These are phyloP conservation scores for Pseudogymnoascus sp. DNA, from an alignment of 2,329 filamentous ascomycete species.

Conservation along the genomic window DNA sequence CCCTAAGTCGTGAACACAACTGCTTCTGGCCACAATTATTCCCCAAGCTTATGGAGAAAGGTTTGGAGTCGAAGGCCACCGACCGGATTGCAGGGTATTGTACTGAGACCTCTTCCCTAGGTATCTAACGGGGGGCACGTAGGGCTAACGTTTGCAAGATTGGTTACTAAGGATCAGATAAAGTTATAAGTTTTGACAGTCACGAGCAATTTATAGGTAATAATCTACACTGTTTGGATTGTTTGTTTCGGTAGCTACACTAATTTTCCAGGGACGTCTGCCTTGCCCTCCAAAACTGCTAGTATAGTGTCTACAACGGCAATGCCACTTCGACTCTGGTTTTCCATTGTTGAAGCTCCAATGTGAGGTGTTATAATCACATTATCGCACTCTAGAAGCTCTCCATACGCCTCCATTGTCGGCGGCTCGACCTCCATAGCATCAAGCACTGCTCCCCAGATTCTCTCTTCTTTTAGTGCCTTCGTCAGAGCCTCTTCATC, in stretches of 20 bases:
- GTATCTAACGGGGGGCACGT: too few species aligned
- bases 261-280: constrained; percentile 11
- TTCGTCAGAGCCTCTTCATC: constrained; percentile 26
- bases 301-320: constrained; percentile 9
- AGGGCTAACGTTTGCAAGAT: too few species aligned
- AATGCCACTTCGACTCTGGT: constrained; percentile 14
- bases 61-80: too few species aligned
- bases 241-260: not conserved
- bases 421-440: constrained; percentile 27
- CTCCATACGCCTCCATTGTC: constrained; percentile 21
- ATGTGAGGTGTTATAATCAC: constrained; percentile 22
- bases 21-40: not conserved
- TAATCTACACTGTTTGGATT: not conserved
- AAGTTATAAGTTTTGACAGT: too few species aligned
- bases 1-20: too few species aligned
- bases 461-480: constrained; percentile 20
- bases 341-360: constrained; percentile 18
- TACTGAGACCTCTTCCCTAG: too few species aligned
- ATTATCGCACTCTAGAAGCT: constrained; percentile 21
- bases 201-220: too few species aligned
- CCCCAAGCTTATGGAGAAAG: too few species aligned
- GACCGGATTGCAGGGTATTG: too few species aligned
- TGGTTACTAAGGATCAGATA: too few species aligned
- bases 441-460: constrained; percentile 29
- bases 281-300: constrained; percentile 8